Evolutionary conservation across 352 stramenopile genomes (phyloP).

Genomic region (Globisporangium takayamanum): DNA sequence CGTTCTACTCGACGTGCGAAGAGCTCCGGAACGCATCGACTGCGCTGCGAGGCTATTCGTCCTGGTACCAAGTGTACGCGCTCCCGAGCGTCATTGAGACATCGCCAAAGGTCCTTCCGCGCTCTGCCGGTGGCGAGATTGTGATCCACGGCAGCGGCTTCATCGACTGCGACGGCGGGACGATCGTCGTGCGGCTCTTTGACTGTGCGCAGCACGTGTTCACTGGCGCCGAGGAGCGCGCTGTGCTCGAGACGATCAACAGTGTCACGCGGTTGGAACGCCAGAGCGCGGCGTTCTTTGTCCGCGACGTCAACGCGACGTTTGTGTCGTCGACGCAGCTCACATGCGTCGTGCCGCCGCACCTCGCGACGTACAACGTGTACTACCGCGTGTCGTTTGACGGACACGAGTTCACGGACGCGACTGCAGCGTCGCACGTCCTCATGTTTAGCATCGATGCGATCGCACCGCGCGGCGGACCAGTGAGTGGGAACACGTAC

Average conservation of each 20-base stretch:
- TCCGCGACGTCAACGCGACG: constrained; percentile 30
- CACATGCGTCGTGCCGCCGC: constrained; percentile 32
- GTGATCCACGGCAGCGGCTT: constrained; percentile 37
- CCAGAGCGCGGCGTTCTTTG: constrained; percentile 30
- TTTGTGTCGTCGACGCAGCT: constrained; percentile 37
- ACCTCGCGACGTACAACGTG: constrained; percentile 51
- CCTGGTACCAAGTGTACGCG: constrained; percentile 41
- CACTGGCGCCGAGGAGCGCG: constrained; percentile 19
- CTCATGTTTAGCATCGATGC: constrained; percentile 48
- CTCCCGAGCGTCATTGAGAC: constrained; percentile 34
- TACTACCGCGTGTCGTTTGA: constrained; percentile 65
- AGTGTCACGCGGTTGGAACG: constrained; percentile 17
- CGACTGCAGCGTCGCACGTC: constrained; percentile 23
- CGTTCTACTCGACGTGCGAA: constrained; percentile 33
- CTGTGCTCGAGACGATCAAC: constrained; percentile 31
- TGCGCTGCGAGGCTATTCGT: background rate
- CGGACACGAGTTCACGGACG: constrained; percentile 39
- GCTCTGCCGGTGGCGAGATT: constrained; percentile 48
- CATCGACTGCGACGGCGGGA: constrained; percentile 22
- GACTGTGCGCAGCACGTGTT: constrained; percentile 27
- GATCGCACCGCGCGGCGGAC: constrained; percentile 48
- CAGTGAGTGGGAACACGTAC: constrained; percentile 69
- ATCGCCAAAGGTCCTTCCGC: constrained; percentile 40
- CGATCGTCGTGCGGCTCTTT: constrained; percentile 43
- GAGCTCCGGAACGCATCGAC: constrained; percentile 9